Conservation (phyloP, 345 rosid genomes). For the Linum lewisii region DNA sequence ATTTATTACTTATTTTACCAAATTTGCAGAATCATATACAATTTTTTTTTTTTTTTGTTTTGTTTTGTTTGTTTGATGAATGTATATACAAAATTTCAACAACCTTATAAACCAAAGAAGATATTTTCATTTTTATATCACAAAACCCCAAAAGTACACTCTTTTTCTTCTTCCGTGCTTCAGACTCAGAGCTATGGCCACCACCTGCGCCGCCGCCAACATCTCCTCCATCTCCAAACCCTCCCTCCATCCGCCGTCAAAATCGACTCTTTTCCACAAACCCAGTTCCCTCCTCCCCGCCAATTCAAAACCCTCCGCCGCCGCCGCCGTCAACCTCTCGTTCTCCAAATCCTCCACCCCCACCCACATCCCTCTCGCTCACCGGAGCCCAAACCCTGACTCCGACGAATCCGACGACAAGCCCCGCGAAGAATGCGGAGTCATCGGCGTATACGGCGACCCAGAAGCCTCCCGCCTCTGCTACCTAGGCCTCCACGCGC, state of each 20-base stretch:
- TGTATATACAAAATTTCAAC: too few relatives aligned
- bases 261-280: not conserved
- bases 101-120: too few relatives aligned
- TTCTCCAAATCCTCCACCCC: slow-evolving; percentile 17
- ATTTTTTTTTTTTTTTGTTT: too few relatives aligned
- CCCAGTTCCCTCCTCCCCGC: slow-evolving; percentile 14
- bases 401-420: slow-evolving; percentile 45
- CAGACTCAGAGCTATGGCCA: slow-evolving; percentile 1
- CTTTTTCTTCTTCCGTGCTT: too few relatives aligned
- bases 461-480: slow-evolving; percentile 87
- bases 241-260: not conserved
- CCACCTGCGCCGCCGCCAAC: slow-evolving; percentile 8
- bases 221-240: slow-evolving; percentile 14
- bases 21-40: too few relatives aligned
- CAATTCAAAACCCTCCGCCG: slow-evolving; percentile 24
- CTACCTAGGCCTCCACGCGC: slow-evolving; percentile 85
- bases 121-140: too few relatives aligned
- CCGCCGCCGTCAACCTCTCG: slow-evolving; percentile 14
- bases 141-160: too few relatives aligned
- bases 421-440: slow-evolving; percentile 97
- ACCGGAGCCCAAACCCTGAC: slow-evolving; percentile 34
- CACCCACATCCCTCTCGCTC: slow-evolving; percentile 17
- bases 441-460: slow-evolving; percentile 88
- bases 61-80: too few relatives aligned
- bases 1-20: too few relatives aligned